Evolutionary conservation across 139 green algal genomes (phyloP).

Genomic region (Pseudopediastrum boryanum): DNA sequence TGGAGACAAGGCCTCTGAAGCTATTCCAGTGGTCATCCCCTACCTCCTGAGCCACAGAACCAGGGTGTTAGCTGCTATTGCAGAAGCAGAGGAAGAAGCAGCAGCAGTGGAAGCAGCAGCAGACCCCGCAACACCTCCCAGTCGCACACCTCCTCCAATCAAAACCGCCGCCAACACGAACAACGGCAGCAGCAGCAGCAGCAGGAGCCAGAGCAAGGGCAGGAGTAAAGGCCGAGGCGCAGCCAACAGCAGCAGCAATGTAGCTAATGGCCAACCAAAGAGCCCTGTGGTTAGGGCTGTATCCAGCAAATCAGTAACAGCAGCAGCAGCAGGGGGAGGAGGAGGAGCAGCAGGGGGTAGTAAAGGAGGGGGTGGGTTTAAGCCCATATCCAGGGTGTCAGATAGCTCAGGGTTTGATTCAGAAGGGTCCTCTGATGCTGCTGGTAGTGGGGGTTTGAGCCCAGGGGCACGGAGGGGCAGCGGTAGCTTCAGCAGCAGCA

Average conservation of each 20-base stretch:
- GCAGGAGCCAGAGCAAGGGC: not conserved
- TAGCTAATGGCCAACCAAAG: too few species aligned
- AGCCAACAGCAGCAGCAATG: slow-evolving; percentile 4
- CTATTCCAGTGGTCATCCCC: slow-evolving; percentile 64
- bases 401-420: too few species aligned
- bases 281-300: too few species aligned
- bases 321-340: not conserved
- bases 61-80: slow-evolving; percentile 51
- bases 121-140: not conserved
- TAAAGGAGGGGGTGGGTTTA: too few species aligned
- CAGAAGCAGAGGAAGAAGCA: slow-evolving; percentile 5
- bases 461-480: not conserved
- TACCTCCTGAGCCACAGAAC: slow-evolving; percentile 80
- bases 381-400: too few species aligned
- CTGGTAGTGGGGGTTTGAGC: too few species aligned
- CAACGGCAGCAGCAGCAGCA: slow-evolving; percentile 14
- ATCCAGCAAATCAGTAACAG: slow-evolving; percentile 5
- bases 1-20: slow-evolving; percentile 36
- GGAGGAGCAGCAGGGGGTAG: too few species aligned
- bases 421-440: too few species aligned
- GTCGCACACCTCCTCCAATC: too few species aligned
- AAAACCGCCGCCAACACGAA: too few species aligned
- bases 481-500: not conserved
- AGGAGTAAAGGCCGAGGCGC: not conserved
- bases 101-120: not conserved